Percentiles rank a stretch among this genome's conserved stretches.
Conservation (phyloP, 2,329 filamentous ascomycete genomes). For the Thelonectria blattea region DNA sequence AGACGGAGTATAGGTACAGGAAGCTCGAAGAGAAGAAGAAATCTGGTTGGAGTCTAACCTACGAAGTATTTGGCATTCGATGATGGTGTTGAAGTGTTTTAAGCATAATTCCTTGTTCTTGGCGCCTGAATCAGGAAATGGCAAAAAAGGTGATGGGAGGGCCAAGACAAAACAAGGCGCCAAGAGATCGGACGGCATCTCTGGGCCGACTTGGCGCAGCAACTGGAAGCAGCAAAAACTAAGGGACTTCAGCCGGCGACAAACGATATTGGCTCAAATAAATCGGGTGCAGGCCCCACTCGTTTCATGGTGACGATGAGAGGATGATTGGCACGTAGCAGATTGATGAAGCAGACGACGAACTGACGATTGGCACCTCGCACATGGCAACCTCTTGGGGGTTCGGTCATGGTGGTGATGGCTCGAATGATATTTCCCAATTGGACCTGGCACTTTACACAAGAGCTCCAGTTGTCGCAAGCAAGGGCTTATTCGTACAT, state of each 20-base stretch:
- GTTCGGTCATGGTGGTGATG: background rate
- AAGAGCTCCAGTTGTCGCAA: background rate
- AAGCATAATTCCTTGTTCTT: background rate
- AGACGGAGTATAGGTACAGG: background rate
- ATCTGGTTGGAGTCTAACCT: no score
- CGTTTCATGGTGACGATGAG: background rate
- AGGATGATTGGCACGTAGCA: background rate
- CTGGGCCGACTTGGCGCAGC: constrained; percentile 33
- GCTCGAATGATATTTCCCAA: constrained; percentile 1
- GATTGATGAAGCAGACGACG: background rate
- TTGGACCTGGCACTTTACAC: background rate
- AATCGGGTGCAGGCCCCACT: background rate
- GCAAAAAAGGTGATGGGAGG: background rate
- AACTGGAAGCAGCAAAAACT: background rate
- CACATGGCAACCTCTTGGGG: no score
- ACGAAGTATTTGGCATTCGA: no score
- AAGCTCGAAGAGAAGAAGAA: background rate
- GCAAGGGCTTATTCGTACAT: background rate
- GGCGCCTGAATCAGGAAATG: background rate
- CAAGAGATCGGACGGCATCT: constrained; percentile 34
- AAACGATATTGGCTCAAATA: background rate
- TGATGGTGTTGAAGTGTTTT: background rate
- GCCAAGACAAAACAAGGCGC: no score
- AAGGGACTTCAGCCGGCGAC: background rate
- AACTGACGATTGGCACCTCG: no score